Evolutionary conservation across 139 green algal genomes (phyloP), one percentile per base, ranked within the genome.

Genomic region (Chlamydomonas schloesseri): DNA sequence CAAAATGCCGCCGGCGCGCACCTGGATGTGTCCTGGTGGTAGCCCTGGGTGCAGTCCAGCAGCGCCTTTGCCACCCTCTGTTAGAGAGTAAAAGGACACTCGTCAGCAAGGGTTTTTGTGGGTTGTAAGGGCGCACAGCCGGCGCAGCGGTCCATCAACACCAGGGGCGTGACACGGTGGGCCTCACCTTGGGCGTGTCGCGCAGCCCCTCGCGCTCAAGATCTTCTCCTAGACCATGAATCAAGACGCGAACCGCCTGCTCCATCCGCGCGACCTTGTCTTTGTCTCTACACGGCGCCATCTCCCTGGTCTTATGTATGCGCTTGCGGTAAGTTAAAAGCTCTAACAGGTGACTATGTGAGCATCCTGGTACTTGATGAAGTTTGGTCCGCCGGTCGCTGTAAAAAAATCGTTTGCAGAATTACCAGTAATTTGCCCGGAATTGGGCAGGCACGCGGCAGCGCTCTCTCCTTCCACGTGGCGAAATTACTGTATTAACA

Each of bases 1-100:
- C 42, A 50, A 50, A 50, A 50, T 50, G 42, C 42, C 42, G 42
- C 42, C 42, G 42, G 42, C 42, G 42, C 71, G 31, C 62, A 96
- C 93, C 84, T 93, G 3, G 82, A 73, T 33, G 91, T 76, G 33
- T 93, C 90, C 67, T 95, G 82, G 11, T 79, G 65, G 64, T 94
- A 96, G n/a, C 95, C 94, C 13, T 73, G 62, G 8, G 93, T 96
- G 58, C 95, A 94, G 83, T 97, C 95, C n/a, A 96, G 62, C 84
- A 96, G 92, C 6, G 97, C 97, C 86, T 98, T 98, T 14, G 96
- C 96, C 15, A 99, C 97, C 9, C 97, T 88, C 96, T 98, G 94
- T 50, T 8, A 50, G 90, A 91, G 46, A 28, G 14, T 8, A 31
- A 23, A 21, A 64, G n/a, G n/a, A n/a, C n/a, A n/a, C 8, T 50